Evolutionary conservation across 2,329 filamentous ascomycete genomes (phyloP).

Genomic region (Cadophora luteo-olivacea): DNA sequence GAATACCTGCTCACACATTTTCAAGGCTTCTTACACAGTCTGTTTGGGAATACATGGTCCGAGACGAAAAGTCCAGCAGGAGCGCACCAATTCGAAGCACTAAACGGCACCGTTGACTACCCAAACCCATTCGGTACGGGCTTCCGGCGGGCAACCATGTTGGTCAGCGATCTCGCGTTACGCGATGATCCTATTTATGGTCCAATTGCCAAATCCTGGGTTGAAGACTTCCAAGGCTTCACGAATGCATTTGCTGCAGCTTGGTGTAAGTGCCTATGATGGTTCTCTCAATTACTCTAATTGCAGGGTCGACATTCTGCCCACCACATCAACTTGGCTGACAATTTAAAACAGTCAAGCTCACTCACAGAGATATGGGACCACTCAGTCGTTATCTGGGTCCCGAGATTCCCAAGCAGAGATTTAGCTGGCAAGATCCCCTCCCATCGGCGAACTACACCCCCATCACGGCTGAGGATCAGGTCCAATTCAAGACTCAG

Average conservation of each 20-base stretch:
- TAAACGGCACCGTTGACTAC: conserved; percentile 69
- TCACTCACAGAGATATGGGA: conserved; percentile 80
- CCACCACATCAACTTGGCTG: background rate
- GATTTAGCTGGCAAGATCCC: conserved; percentile 76
- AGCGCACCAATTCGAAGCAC: conserved; percentile 77
- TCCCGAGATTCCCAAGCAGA: conserved; percentile 74
- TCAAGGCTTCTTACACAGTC: conserved; percentile 49
- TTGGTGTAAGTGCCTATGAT: conserved; percentile 57
- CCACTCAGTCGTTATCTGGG: conserved; percentile 74
- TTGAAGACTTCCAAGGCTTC: conserved; percentile 71
- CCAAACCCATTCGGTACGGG: conserved; percentile 76
- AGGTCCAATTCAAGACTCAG: conserved; percentile 68
- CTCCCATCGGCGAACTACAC: conserved; percentile 58
- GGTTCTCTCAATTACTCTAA: background rate
- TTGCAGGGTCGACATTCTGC: no score
- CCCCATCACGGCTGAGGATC: conserved; percentile 58
- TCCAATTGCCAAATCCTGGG: conserved; percentile 76
- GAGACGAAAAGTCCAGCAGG: conserved; percentile 76
- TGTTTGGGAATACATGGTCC: conserved; percentile 82
- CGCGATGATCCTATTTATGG: conserved; percentile 74
- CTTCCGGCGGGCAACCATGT: conserved; percentile 71
- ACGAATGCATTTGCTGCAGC: conserved; percentile 73
- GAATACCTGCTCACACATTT: conserved; percentile 20
- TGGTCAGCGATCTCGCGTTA: conserved; percentile 77
- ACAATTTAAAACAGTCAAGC: conserved; percentile 64